Percentiles rank a stretch among this genome's conserved stretches.
Evolutionary conservation across 2,329 filamentous ascomycete genomes (phyloP).

Genomic region (Tolypocladium cylindrosporum): DNA sequence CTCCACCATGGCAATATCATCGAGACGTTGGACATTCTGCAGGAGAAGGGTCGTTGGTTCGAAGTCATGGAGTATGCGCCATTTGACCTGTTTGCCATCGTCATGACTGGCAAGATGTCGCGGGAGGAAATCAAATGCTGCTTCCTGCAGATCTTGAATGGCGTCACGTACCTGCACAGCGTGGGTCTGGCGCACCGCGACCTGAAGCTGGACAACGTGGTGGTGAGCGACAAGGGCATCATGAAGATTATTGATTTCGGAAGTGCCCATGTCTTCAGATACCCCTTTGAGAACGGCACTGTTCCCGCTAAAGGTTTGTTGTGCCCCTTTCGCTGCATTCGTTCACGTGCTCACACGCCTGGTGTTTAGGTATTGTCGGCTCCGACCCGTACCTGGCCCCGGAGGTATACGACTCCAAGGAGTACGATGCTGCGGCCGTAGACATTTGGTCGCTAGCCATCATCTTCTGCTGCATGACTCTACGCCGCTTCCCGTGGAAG

Average conservation of each 20-base stretch:
- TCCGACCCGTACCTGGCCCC: conserved; percentile 93
- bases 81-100: conserved; percentile 90
- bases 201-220: conserved; percentile 94
- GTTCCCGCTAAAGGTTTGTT: conserved; percentile 26
- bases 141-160: conserved; percentile 89
- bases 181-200: conserved; percentile 94
- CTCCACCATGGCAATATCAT: conserved; percentile 97
- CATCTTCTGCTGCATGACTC: conserved; percentile 97
- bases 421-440: conserved; percentile 87
- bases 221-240: conserved; percentile 90
- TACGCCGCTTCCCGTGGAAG: conserved; percentile 95
- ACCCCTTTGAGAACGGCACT: conserved; percentile 78
- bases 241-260: conserved; percentile 99
- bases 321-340: background rate
- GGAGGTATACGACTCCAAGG: conserved; percentile 87
- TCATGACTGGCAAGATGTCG: conserved; percentile 97
- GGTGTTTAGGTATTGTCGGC: conserved; percentile 51
- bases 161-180: conserved; percentile 87
- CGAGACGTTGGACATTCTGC: conserved; percentile 91
- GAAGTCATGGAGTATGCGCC: conserved; percentile 99
- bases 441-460: conserved; percentile 98
- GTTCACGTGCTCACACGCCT: background rate
- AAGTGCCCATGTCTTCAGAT: conserved; percentile 91
- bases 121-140: conserved; percentile 83
- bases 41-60: conserved; percentile 90